phyloP scores from a whole-genome alignment of 495 filamentous ascomycete genomes.

The Xylaria venustula region DNA sequence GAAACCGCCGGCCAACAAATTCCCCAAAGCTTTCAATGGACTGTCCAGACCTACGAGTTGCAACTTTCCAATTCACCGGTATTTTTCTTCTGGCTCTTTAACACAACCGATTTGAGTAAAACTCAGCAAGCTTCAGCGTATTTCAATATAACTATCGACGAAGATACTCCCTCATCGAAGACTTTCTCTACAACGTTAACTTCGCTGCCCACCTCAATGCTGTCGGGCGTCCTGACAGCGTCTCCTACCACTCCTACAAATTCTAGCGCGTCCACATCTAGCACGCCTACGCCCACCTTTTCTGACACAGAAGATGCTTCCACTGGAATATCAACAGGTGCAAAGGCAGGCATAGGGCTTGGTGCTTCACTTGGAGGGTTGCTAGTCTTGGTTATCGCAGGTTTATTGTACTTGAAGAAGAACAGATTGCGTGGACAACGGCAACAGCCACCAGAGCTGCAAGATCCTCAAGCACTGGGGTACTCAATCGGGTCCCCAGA shows the following conservation, averaged over 20 bases:
- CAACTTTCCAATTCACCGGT: neutral
- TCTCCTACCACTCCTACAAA: neutral
- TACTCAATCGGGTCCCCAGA: neutral
- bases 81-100: constrained; percentile 1
- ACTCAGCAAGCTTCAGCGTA: neutral
- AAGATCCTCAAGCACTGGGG: neutral
- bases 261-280: neutral
- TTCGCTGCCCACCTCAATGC: too few relatives aligned
- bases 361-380: neutral
- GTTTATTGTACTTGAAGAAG: neutral
- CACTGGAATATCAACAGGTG: neutral
- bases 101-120: neutral
- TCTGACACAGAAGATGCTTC: neutral
- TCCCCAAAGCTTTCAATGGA: constrained; percentile 3
- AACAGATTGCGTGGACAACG: neutral
- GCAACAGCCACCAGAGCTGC: neutral
- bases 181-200: neutral
- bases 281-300: neutral
- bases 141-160: neutral
- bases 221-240: too few relatives aligned
- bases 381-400: neutral
- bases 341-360: neutral
- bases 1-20: neutral
- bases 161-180: neutral
- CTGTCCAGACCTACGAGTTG: constrained; percentile 3